A percentile compares a stretch with the other conserved stretches of the same genome.
phyloP scores from a whole-genome alignment of 2,329 filamentous ascomycete species.

The Verticillium albo-atrum region DNA sequence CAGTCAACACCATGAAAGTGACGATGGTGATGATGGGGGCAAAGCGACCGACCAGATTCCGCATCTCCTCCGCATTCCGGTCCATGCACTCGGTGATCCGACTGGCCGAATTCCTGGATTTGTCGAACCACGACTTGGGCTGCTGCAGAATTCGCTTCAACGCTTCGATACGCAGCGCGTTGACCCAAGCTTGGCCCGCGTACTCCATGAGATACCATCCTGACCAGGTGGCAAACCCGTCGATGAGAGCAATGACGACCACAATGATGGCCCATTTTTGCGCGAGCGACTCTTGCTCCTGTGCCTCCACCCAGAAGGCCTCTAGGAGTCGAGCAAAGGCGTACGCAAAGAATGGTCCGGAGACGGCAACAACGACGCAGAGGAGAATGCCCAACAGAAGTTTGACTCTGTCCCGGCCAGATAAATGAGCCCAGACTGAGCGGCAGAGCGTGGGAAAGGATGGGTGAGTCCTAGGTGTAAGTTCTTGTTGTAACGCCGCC shows the following conservation, averaged over 20 bases:
- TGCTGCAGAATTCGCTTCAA: conserved; percentile 69
- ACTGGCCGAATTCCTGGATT: conserved; percentile 57
- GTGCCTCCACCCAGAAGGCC: conserved; percentile 57
- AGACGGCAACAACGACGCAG: conserved; percentile 59
- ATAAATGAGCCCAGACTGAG: conserved; percentile 61
- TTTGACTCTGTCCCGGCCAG: conserved; percentile 41
- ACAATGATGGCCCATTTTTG: conserved; percentile 67
- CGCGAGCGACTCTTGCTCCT: conserved; percentile 43
- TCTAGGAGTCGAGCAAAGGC: conserved; percentile 68
- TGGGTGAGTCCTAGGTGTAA: too few species aligned
- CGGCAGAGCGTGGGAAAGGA: conserved; percentile 28
- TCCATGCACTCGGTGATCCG: conserved; percentile 70
- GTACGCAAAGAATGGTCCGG: conserved; percentile 72
- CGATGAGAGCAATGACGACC: conserved; percentile 60
- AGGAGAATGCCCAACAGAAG: conserved; percentile 58
- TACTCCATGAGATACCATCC: conserved; percentile 70
- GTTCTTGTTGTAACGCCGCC: too few species aligned
- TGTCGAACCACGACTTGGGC: conserved; percentile 74
- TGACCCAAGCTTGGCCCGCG: conserved; percentile 72
- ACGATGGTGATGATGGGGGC: conserved; percentile 65
- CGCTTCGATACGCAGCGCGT: conserved; percentile 63
- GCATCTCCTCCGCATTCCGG: conserved; percentile 81
- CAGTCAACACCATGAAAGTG: conserved; percentile 59
- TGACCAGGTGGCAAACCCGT: conserved; percentile 60
- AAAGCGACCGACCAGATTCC: conserved; percentile 76